Evolutionary conservation across 164 flowering plant species (phyloP).

Genomic region (Tinospora cordifolia): DNA sequence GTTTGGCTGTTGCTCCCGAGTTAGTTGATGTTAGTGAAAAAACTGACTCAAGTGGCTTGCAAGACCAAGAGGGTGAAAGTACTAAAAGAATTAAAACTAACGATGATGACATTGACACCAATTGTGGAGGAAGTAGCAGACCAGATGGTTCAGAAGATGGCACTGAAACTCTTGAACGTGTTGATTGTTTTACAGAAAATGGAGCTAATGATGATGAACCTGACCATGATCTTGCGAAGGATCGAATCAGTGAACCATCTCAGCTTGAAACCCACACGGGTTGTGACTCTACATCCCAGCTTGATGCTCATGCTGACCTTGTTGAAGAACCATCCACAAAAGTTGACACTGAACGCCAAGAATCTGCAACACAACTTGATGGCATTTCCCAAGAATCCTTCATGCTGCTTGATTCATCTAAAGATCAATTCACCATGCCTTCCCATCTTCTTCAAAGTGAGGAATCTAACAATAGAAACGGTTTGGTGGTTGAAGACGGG

Average conservation of each 20-base stretch:
- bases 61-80: constrained; percentile 17
- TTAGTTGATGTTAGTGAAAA: constrained; percentile 14
- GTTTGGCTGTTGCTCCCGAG: constrained; percentile 11
- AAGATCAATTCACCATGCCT: constrained; percentile 8
- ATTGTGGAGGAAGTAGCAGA: constrained; percentile 15
- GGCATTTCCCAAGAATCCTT: constrained; percentile 8
- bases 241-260: constrained; percentile 18
- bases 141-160: constrained; percentile 10
- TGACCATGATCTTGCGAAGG: constrained; percentile 9
- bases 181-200: constrained; percentile 13
- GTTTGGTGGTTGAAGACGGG: constrained; percentile 14
- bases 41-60: constrained; percentile 2
- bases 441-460: constrained; percentile 4
- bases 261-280: constrained; percentile 11
- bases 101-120: constrained; percentile 16
- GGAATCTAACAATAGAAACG: constrained; percentile 9
- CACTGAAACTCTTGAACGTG: constrained; percentile 20
- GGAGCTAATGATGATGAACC: constrained; percentile 19
- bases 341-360: constrained; percentile 1
- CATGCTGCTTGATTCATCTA: constrained; percentile 8
- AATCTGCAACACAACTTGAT: constrained; percentile 8
- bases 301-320: neutral
- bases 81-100: constrained; percentile 4
- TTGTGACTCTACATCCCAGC: constrained; percentile 16
- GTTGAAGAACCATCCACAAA: constrained; percentile 2